These are phyloP conservation scores for Alternaria hordeiaustralica DNA, from an alignment of 2,329 filamentous ascomycete species.

Conservation along the genomic window DNA sequence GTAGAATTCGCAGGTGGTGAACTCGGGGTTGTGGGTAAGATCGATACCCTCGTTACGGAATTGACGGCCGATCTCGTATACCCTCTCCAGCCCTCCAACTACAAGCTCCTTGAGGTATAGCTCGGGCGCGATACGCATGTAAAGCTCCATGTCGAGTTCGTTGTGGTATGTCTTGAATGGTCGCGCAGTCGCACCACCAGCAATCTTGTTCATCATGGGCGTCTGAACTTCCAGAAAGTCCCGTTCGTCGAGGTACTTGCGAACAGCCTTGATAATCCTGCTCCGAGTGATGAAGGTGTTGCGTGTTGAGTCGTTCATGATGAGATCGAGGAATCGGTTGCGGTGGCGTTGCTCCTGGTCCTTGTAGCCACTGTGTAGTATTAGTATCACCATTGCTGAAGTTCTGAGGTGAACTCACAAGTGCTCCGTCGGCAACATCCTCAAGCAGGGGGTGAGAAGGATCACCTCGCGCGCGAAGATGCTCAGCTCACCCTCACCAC, in stretches of 20 bases:
- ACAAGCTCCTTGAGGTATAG: constrained; percentile 96
- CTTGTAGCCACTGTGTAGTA: constrained; percentile 77
- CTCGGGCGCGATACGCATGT: constrained; percentile 93
- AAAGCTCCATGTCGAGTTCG: constrained; percentile 92
- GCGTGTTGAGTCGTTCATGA: constrained; percentile 90
- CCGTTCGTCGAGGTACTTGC: constrained; percentile 83
- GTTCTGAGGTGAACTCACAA: constrained; percentile 50
- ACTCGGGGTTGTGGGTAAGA: constrained; percentile 96
- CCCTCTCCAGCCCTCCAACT: constrained; percentile 90
- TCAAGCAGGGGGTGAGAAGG: constrained; percentile 88
- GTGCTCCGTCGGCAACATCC: constrained; percentile 77
- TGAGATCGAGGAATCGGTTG: constrained; percentile 91
- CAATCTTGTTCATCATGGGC: constrained; percentile 93
- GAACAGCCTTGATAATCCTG: constrained; percentile 88
- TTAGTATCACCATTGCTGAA: neutral
- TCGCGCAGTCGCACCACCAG: constrained; percentile 92
- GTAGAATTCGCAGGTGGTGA: constrained; percentile 98
- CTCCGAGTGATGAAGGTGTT: constrained; percentile 84
- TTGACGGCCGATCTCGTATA: constrained; percentile 94
- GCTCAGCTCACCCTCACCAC: constrained; percentile 89
- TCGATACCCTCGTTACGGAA: constrained; percentile 95
- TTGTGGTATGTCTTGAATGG: constrained; percentile 97
- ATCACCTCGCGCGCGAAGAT: constrained; percentile 89
- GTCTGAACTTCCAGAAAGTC: constrained; percentile 96
- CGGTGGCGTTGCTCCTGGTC: constrained; percentile 93